Evolutionary conservation across 176 grass and related monocot genomes (phyloP), one percentile per base, ranked within the genome.

Genomic region (Guadua angustifolia): DNA sequence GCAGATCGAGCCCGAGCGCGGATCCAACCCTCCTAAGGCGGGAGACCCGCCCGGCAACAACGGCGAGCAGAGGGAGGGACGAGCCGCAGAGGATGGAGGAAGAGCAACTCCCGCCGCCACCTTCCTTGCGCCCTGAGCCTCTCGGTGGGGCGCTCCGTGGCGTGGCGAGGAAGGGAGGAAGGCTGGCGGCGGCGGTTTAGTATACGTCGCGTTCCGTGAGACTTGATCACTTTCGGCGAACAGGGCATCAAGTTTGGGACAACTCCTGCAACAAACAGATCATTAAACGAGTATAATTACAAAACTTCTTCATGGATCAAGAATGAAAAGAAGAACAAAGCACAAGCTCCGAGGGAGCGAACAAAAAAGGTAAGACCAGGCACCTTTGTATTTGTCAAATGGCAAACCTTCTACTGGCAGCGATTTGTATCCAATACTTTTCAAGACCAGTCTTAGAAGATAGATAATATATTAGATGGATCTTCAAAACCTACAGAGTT

Each of bases 401-500:
- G 91, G 77, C 75, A 98, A 91, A 66, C 89, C 92, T 79, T 94
- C 68, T 66, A 97, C 75, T 2, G 93, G 91, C 66, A 95, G 73
- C 72, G 92, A 98, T 85, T 95, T 98, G 87, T 93, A 95, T 55
- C 95, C 95, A 57, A 98, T 91, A 79, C 92, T 98, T 85, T 98
- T 98, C 81, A 98, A 87, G 13, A 95, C 90, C 75, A 98, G 32
- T 60, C 95, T 98, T 83, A 73, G 65, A 56, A 80, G 29, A 83
- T 46, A 63, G 53, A 29, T 33, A 74, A 44, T 67, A 87, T 42
- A 69, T 82, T 79, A 82, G 45, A 78, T 45, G 43, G 53, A 56
- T 71, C 18, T 49, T 32, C 9, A 44, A 83, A 88, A 44, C 7
- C 5, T 29, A 44, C 2, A 6, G 32, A 68, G 25, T 70, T 75